Conservation (phyloP, 2,329 filamentous ascomycete species). For the Talaromyces sp. region DNA sequence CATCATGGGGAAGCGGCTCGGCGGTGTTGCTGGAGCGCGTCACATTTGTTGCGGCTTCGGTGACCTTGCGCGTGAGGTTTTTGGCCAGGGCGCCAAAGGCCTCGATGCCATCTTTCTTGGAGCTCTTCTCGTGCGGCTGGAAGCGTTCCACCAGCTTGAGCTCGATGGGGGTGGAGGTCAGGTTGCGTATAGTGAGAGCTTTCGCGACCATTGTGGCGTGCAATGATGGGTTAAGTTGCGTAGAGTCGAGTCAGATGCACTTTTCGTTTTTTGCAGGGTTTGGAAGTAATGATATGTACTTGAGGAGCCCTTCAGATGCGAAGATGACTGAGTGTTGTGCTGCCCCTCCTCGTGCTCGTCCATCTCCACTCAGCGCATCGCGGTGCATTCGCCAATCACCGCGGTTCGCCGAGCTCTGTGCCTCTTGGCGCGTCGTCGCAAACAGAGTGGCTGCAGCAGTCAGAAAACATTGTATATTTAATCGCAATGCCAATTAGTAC, state of each 20-base stretch:
- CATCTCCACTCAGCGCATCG: neutral
- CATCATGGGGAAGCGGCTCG: constrained; percentile 43
- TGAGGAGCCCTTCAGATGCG: too few species aligned
- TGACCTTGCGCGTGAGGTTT: constrained; percentile 41
- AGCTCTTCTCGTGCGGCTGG: constrained; percentile 46
- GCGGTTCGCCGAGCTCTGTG: neutral
- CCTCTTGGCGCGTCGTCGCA: neutral
- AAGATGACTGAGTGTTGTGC: neutral
- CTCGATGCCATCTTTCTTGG: constrained; percentile 14
- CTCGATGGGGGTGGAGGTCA: constrained; percentile 67
- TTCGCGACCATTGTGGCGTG: constrained; percentile 31
- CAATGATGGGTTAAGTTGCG: neutral
- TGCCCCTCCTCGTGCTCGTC: neutral
- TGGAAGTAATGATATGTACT: too few species aligned
- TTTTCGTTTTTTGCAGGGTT: too few species aligned
- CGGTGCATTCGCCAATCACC: neutral
- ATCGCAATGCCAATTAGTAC: too few species aligned
- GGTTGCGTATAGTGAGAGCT: constrained; percentile 70
- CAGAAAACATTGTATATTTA: neutral
- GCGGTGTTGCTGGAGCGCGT: constrained; percentile 41
- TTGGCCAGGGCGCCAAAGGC: constrained; percentile 40
- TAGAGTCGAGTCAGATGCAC: neutral
- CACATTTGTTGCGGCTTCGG: constrained; percentile 36
- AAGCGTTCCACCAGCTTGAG: constrained; percentile 72
- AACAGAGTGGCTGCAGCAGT: neutral